Percentiles rank a stretch among this genome's conserved stretches.
These are phyloP conservation scores for Neofusicoccum laricinum DNA, from an alignment of 2,329 filamentous ascomycete genomes.

Conservation along the genomic window DNA sequence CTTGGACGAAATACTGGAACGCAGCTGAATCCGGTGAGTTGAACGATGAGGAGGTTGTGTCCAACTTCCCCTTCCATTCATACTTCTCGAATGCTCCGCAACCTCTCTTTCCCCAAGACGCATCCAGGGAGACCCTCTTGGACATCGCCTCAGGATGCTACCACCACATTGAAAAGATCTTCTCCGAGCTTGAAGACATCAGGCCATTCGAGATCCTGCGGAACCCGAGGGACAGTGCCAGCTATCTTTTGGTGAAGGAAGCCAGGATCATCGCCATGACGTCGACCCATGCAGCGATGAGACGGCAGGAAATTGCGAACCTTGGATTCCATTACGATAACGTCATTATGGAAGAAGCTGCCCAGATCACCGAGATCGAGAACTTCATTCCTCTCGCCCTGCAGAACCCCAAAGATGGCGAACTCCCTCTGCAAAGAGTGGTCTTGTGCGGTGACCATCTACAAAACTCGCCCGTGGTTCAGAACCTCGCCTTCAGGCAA, in stretches of 20 bases:
- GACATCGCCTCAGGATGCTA: conserved; percentile 84
- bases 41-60: conserved; percentile 61
- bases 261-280: conserved; percentile 99
- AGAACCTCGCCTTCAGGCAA: conserved; percentile 88
- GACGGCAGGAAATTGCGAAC: conserved; percentile 80
- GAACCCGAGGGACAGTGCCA: conserved; percentile 85
- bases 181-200: conserved; percentile 87
- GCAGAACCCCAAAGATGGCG: conserved; percentile 72
- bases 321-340: conserved; percentile 98
- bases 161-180: conserved; percentile 83
- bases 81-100: conserved; percentile 89
- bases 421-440: conserved; percentile 77
- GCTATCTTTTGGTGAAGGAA: conserved; percentile 92
- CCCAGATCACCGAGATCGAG: conserved; percentile 95
- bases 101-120: conserved; percentile 70
- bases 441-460: conserved; percentile 94
- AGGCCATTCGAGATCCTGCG: conserved; percentile 92
- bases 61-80: conserved; percentile 78
- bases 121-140: conserved; percentile 63
- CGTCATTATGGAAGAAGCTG: conserved; percentile 96
- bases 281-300: conserved; percentile 94
- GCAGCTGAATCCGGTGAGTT: conserved; percentile 55
- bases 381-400: conserved; percentile 94
- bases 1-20: conserved; percentile 83
- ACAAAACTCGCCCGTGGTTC: conserved; percentile 94